Base-by-base conservation (phyloP, 2,329 filamentous ascomycete genomes). In the Penicillium palitans region DNA sequence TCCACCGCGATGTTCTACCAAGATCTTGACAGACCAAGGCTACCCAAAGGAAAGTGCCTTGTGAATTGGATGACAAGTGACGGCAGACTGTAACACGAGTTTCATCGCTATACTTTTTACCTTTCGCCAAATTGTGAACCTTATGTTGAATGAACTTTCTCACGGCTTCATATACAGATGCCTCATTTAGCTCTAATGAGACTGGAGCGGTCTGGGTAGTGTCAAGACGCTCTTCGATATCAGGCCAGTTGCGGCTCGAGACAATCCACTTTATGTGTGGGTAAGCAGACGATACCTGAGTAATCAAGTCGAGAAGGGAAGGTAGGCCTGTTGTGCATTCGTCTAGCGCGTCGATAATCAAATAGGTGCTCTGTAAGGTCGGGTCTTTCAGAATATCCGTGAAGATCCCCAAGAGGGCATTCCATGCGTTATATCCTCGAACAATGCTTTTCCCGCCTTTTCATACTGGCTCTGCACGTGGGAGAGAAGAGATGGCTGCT, bases 291-390 rank as follows among this genome's bases (percentile, higher is more conserved):
- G 62, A 70, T 0, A 47, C 57, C 35, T 68, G 52, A 10, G 61
- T 50, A 52, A 81, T 72, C 5, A 79, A 61, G 0, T 72, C 41
- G 3, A 82, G 64, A 4, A 82, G 74, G 33, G 68, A 41, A 1
- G 42, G 7, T 17, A 66, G 60, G 40, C 63, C 71, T 8, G 39
- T 44, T 13, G 39, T 56, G 58, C 77, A 81, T 63, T 83, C 79
- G 55, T 83, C 79, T 0, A 83, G 74, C 1, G 78, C 80, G 64
- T 83, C 78, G 42, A 83, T 65, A 10, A 81, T 58, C 2, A 84
- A 48, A 59, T 70, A 70, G 0, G 66, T 69, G 0, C 12, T 60
- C 1, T 63, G 13, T 3, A 76, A 48, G 10, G 17, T 66, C 2
- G 57, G 49, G 39, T 81, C 76, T 17, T 70, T n/a, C 1, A 83